These are phyloP conservation scores for Casuarina equisetifolia DNA, from an alignment of 306 rosid genomes.

Conservation along the genomic window DNA sequence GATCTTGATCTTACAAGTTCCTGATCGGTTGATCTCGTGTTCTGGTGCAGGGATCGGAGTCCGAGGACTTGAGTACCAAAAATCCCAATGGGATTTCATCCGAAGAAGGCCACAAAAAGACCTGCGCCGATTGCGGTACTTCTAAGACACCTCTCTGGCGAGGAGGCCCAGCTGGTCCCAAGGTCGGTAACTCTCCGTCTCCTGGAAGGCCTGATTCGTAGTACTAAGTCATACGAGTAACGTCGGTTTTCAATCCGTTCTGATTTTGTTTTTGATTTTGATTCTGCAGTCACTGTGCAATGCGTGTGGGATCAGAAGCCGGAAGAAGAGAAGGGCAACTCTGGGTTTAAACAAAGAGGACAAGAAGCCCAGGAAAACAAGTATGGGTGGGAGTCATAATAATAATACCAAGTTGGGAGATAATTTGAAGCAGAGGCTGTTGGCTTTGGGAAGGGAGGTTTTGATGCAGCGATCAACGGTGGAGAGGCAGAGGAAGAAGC, in stretches of 20 bases:
- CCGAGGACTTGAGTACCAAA: slow-evolving; percentile 46
- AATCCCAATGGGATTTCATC: slow-evolving; percentile 53
- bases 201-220: neutral
- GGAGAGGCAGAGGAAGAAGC: slow-evolving; percentile 66
- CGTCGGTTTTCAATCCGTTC: neutral
- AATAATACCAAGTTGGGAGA: slow-evolving; percentile 43
- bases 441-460: slow-evolving; percentile 71
- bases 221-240: neutral
- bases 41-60: slow-evolving; percentile 71
- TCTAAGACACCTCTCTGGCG: slow-evolving; percentile 94
- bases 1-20: neutral
- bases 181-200: slow-evolving; percentile 39
- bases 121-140: slow-evolving; percentile 94
- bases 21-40: slow-evolving; percentile 34
- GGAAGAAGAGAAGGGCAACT: slow-evolving; percentile 90
- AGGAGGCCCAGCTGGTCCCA: slow-evolving; percentile 97
- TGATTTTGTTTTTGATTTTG: neutral
- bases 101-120: slow-evolving; percentile 62
- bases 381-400: neutral
- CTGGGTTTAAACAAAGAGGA: slow-evolving; percentile 70
- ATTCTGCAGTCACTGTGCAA: slow-evolving; percentile 75
- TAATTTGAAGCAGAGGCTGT: slow-evolving; percentile 55
- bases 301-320: slow-evolving; percentile 97
- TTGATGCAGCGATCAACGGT: slow-evolving; percentile 75
- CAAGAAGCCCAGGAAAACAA: slow-evolving; percentile 43